phyloP scores from a whole-genome alignment of 441 rosid genomes.

The Euphorbia celastroides region DNA sequence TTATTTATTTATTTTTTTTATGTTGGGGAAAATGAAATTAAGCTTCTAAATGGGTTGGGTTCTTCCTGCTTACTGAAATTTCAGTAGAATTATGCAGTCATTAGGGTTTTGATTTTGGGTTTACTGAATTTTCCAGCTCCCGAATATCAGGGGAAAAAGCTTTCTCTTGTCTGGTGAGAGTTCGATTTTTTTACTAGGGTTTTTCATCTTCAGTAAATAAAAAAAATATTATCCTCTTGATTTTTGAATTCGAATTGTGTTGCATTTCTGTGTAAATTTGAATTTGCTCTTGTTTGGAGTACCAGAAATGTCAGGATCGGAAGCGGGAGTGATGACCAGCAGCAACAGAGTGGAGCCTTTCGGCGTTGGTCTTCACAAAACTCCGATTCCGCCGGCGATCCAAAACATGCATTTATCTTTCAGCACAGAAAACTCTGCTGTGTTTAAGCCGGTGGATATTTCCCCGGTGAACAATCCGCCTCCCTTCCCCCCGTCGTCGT shows the following conservation, averaged over 20 bases:
- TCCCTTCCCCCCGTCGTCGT: constrained; percentile 33
- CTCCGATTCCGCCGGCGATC: constrained; percentile 28
- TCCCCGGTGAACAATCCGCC: constrained; percentile 24
- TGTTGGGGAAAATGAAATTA: constrained; percentile 12
- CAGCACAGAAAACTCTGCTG: constrained; percentile 40
- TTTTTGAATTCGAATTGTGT: neutral
- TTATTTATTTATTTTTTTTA: constrained; percentile 24
- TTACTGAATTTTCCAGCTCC: constrained; percentile 15
- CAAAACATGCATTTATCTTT: constrained; percentile 66
- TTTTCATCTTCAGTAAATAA: neutral
- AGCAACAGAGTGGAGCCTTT: constrained; percentile 36
- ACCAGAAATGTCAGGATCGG: constrained; percentile 60
- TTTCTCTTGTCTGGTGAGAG: neutral
- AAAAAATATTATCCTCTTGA: constrained; percentile 2
- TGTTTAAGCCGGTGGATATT: constrained; percentile 44
- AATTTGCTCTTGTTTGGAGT: constrained; percentile 3
- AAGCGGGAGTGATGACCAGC: constrained; percentile 51
- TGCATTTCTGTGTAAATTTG: constrained; percentile 3
- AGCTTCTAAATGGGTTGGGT: constrained; percentile 19
- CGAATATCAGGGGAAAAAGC: constrained; percentile 18
- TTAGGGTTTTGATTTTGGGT: constrained; percentile 33
- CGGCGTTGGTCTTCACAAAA: constrained; percentile 23
- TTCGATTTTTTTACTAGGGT: neutral
- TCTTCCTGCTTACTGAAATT: constrained; percentile 7
- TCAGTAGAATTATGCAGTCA: constrained; percentile 7